phyloP scores from a whole-genome alignment of 139 green algal species.

The Tetraselmis striata region DNA sequence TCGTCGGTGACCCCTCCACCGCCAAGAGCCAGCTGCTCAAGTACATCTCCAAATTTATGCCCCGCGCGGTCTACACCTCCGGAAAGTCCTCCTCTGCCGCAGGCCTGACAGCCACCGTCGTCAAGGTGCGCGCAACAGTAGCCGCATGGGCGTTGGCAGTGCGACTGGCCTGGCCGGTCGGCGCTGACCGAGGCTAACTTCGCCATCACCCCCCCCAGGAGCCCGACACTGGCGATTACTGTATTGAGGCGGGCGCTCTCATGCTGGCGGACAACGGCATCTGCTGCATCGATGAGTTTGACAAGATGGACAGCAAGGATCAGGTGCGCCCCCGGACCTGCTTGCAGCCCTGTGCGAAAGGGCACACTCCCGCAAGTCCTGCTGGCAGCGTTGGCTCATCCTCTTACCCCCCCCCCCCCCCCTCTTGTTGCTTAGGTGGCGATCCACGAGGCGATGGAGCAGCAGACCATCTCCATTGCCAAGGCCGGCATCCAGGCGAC shows the following conservation, averaged over 20 bases:
- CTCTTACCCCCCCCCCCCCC: background rate
- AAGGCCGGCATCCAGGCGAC: slow-evolving; percentile 96
- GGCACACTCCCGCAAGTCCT: background rate
- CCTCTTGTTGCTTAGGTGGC: slow-evolving; percentile 33
- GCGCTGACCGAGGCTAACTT: too few relatives aligned
- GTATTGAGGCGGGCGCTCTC: slow-evolving; percentile 95
- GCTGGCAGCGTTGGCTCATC: background rate
- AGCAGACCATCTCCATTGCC: slow-evolving; percentile 98
- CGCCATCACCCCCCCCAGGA: slow-evolving; percentile 48
- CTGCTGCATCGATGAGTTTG: slow-evolving; percentile 96
- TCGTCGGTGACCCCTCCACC: slow-evolving; percentile 93
- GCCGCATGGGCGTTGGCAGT: too few relatives aligned
- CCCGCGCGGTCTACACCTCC: slow-evolving; percentile 91
- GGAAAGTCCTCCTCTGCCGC: slow-evolving; percentile 93
- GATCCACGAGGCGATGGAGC: slow-evolving; percentile 97
- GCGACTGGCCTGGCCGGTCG: too few relatives aligned
- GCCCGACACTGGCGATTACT: slow-evolving; percentile 86
- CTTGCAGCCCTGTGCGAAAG: background rate
- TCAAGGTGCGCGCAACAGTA: slow-evolving; percentile 73
- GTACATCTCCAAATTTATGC: slow-evolving; percentile 83
- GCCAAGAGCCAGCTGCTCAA: slow-evolving; percentile 91
- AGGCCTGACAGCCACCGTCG: slow-evolving; percentile 93
- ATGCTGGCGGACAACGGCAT: slow-evolving; percentile 96
- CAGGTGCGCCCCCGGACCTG: slow-evolving; percentile 39
- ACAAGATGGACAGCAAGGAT: slow-evolving; percentile 94